A percentile compares a stretch with the other conserved stretches of the same genome.
Conservation (phyloP, 768 basidiomycete genomes). For the Naganishia randhawae region DNA sequence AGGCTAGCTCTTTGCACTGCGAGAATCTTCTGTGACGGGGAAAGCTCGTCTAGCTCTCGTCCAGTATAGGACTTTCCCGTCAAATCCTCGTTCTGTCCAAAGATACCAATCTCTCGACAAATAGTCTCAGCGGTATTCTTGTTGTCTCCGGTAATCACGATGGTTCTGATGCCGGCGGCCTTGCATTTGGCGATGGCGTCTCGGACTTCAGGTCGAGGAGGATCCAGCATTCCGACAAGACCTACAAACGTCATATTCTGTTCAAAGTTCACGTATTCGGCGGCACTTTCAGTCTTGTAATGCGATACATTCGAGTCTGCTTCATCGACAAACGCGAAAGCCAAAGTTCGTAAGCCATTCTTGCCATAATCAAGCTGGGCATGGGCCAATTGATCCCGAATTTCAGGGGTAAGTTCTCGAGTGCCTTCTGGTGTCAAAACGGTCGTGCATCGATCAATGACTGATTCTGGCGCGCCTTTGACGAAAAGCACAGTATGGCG, state of each 20-base stretch:
- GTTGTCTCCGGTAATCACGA: constrained; percentile 98
- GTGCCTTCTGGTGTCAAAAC: constrained; percentile 55
- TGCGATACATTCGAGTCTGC: constrained; percentile 71
- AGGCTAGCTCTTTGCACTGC: constrained; percentile 84
- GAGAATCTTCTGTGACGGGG: constrained; percentile 71
- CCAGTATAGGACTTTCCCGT: constrained; percentile 96
- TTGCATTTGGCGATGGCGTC: constrained; percentile 82
- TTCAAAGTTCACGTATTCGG: constrained; percentile 86
- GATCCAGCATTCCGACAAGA: constrained; percentile 95
- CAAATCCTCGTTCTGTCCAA: constrained; percentile 77
- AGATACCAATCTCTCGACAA: constrained; percentile 92
- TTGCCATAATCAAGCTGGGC: constrained; percentile 70
- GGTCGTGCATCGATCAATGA: constrained; percentile 76
- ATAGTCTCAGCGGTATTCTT: constrained; percentile 97
- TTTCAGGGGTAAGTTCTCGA: constrained; percentile 62
- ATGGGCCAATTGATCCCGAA: constrained; percentile 63
- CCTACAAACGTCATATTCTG: constrained; percentile 89
- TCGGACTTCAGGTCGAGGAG: constrained; percentile 88
- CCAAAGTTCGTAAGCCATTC: constrained; percentile 82
- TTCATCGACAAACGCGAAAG: constrained; percentile 78
- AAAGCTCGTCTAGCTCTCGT: constrained; percentile 77
- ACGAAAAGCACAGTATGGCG: constrained; percentile 67
- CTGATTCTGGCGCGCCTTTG: constrained; percentile 94
- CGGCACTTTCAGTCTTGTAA: constrained; percentile 72
- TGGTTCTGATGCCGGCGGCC: constrained; percentile 88